Evolutionary conservation across 345 rosid genomes (phyloP), one percentile per base, ranked within the genome.

Genomic region (Nephelium lappaceum): DNA sequence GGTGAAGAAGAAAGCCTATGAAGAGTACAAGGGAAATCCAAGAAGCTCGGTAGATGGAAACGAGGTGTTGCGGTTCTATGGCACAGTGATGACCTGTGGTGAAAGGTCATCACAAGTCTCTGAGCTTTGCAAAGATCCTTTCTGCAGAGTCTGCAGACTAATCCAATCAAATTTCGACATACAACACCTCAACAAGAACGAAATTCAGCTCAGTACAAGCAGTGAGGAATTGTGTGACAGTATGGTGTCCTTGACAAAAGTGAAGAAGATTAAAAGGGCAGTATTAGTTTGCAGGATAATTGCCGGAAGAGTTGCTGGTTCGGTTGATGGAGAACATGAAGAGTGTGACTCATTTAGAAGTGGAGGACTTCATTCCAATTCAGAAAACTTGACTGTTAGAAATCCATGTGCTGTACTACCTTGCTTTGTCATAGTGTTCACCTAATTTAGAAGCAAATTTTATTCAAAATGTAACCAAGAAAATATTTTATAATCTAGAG

Each of bases 41-140:
- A 74, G 89, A 76, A 84, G 85, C 83, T 51, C 63, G 7, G 90
- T 86, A 0, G 95, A 88, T 73, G 91, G 92, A 11, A 87, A 89
- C 6, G 91, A 89, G 82, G 76, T 86, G 60, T 69, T 85, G 66
- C 76, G 72, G 39, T 91, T 91, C 84, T 87, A 80, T 4, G 84
- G 95, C 73, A 86, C 89, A 2, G 81, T 86, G 24, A 81, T 87
- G 75, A 81, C 87, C 27, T 89, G 91, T 45, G 62, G 83, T 76
- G 41, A 75, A 60, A 80, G 79, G 42, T 39, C 72, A 5, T 67
- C 51, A 43, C 76, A 25, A n/a, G 83, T 81, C 67, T 67, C 83
- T 11, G 82, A 83, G 78, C 80, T 76, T 11, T 84, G 90, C 43
- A 77, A 77, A 39, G 84, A 87, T 77, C 86, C 82, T 2, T 61